A percentile compares a stretch with the other conserved stretches of the same genome.
Conservation (phyloP, 2,329 filamentous ascomycete species). For the Huntiella abstrusa region DNA sequence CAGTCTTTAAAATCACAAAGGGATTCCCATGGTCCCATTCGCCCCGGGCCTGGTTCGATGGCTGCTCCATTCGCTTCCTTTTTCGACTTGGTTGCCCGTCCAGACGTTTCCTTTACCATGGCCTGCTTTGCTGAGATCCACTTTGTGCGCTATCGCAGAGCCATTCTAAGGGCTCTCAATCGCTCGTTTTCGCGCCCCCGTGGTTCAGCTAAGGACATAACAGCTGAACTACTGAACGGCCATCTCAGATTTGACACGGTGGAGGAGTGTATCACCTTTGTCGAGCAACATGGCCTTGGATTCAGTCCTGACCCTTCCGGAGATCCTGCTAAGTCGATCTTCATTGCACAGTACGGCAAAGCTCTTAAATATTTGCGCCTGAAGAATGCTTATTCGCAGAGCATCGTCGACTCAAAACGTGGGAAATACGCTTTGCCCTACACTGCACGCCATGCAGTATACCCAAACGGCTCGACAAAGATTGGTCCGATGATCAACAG, state of each 20-base stretch:
- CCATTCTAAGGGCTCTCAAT: slow-evolving; percentile 35
- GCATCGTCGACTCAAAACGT: slow-evolving; percentile 42
- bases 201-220: slow-evolving; percentile 40
- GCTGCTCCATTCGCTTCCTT: slow-evolving; percentile 28
- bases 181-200: slow-evolving; percentile 36
- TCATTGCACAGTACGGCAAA: slow-evolving; percentile 20
- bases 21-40: slow-evolving; percentile 37
- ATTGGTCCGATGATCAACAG: neutral
- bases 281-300: slow-evolving; percentile 35
- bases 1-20: slow-evolving; percentile 40
- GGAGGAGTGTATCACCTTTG: slow-evolving; percentile 46
- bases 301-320: slow-evolving; percentile 24
- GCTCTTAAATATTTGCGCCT: slow-evolving; percentile 30
- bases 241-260: slow-evolving; percentile 50
- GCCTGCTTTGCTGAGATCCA: slow-evolving; percentile 51
- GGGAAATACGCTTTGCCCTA: slow-evolving; percentile 30
- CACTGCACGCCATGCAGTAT: slow-evolving; percentile 37
- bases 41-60: slow-evolving; percentile 18
- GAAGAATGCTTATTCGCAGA: slow-evolving; percentile 35
- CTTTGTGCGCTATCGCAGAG: slow-evolving; percentile 40
- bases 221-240: slow-evolving; percentile 33
- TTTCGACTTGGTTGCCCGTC: slow-evolving; percentile 39
- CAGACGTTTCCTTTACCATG: slow-evolving; percentile 46
- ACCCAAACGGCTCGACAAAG: slow-evolving; percentile 18
- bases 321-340: slow-evolving; percentile 19